Evolutionary conservation across 2,329 filamentous ascomycete species (phyloP), one percentile per base, ranked within the genome.

Genomic region (Zelopaecilomyces penicillatus): DNA sequence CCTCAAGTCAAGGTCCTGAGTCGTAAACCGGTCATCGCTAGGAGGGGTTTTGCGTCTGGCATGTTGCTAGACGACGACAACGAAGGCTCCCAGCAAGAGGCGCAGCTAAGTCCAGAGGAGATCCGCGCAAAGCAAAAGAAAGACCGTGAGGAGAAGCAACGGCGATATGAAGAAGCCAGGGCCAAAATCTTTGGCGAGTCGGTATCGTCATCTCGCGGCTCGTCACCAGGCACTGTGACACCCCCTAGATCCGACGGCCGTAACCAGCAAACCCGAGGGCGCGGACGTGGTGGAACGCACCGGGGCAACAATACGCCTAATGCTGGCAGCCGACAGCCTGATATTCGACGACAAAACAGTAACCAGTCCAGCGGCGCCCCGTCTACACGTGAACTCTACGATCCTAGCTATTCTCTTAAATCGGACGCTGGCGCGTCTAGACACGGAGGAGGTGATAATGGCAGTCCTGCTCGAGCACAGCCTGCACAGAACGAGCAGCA

Each of bases 121-220:
- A 77, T 89, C 31, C 81, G 85, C 50, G 78, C 81, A 27, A 85
- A 85, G 58, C 86, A 90, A 43, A 80, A 88, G 60, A 75, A 78
- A 40, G 87, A 95, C 55, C 78, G 82, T 7, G 89, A 94, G 59
- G 89, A 95, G 67, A 95, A 93, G 69, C 86, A 95, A 68, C 82
- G 82, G 45, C 85, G 85, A 49, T 96, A 96, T 61, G 86, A 94
- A 49, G 89, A 95, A 67, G 87, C 83, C 5, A 77, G 91, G 30
- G 87, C 91, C 55, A 85, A 89, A 61, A 83, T 96, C 44, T 91
- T 96, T 63, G 89, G 89, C 19, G 80, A 78, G 31, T 67, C 69
- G 7, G 69, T 64, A 31, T 64, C 69, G 7, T 70, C 69, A 6
- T 76, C 82, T 0, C 77, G 80, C 2, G 70, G 73, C 6, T 82